Evolutionary conservation across 768 basidiomycete species (phyloP).

Genomic region (Ramaria rubella): DNA sequence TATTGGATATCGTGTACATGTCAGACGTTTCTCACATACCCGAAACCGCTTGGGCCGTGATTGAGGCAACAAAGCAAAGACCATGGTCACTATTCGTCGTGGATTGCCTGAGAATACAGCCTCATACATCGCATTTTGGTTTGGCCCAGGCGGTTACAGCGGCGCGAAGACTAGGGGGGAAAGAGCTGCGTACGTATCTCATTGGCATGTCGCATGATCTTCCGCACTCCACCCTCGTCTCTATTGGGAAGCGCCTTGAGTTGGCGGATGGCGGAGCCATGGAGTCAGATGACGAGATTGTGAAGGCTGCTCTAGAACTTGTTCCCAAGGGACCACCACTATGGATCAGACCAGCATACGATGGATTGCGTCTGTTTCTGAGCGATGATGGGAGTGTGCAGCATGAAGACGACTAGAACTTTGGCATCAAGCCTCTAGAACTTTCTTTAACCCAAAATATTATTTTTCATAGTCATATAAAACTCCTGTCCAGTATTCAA

Average conservation of each 20-base stretch:
- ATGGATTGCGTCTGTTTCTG: slow-evolving; percentile 59
- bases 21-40: slow-evolving; percentile 82
- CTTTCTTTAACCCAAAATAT: no score
- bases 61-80: slow-evolving; percentile 24
- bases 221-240: slow-evolving; percentile 68
- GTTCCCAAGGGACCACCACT: slow-evolving; percentile 20
- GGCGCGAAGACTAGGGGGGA: slow-evolving; percentile 49
- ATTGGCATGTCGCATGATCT: slow-evolving; percentile 74
- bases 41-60: slow-evolving; percentile 55
- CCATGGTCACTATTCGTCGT: slow-evolving; percentile 57
- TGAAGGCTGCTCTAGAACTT: slow-evolving; percentile 8
- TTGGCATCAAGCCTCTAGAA: no score
- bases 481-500: no score
- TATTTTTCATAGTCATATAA: no score
- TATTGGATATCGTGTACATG: slow-evolving; percentile 68
- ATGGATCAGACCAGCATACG: slow-evolving; percentile 71
- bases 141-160: slow-evolving; percentile 53
- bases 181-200: slow-evolving; percentile 50
- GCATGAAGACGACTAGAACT: slow-evolving; percentile 45
- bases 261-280: slow-evolving; percentile 37
- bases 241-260: slow-evolving; percentile 51
- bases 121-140: slow-evolving; percentile 78
- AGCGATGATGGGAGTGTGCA: slow-evolving; percentile 32
- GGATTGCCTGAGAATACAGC: slow-evolving; percentile 62
- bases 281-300: slow-evolving; percentile 41